A percentile compares a stretch with the other conserved stretches of the same genome.
Conservation (phyloP, 2,329 filamentous ascomycete species). For the Epicoccum sorghinum region DNA sequence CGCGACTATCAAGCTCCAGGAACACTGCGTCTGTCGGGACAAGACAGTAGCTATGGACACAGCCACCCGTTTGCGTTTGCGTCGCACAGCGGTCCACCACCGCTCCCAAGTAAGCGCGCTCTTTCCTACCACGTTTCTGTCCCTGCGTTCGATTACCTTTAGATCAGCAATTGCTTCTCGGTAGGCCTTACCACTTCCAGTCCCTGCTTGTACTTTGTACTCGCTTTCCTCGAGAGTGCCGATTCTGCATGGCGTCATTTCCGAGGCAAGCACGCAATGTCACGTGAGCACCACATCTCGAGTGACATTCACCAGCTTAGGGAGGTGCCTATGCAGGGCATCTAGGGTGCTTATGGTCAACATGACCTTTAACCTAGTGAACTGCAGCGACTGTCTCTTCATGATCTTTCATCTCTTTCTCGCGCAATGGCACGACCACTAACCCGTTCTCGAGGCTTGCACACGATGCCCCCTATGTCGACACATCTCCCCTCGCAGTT, state of each 20-base stretch:
- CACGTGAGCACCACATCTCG: slow-evolving; percentile 25
- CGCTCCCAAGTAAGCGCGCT: slow-evolving; percentile 31
- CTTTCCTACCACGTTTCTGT: slow-evolving; percentile 9
- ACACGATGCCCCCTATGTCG: slow-evolving; percentile 38
- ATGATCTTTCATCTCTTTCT: slow-evolving; percentile 9
- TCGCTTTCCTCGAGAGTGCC: slow-evolving; percentile 20
- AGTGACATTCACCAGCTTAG: slow-evolving; percentile 22
- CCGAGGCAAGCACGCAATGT: slow-evolving; percentile 23
- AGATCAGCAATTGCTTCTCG: slow-evolving; percentile 8
- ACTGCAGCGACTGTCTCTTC: background rate
- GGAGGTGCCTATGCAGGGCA: slow-evolving; percentile 27
- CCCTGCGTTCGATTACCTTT: slow-evolving; percentile 11
- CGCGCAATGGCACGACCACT: slow-evolving; percentile 25
- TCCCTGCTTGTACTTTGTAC: slow-evolving; percentile 19
- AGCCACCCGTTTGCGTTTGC: slow-evolving; percentile 26
- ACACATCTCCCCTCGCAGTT: slow-evolving; percentile 31
- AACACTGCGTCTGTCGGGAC: slow-evolving; percentile 23
- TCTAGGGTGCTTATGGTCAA: background rate
- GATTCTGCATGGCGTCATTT: slow-evolving; percentile 32
- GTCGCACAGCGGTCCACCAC: slow-evolving; percentile 28
- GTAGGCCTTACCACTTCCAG: slow-evolving; percentile 8
- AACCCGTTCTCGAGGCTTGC: slow-evolving; percentile 36
- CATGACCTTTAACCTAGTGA: slow-evolving; percentile 5
- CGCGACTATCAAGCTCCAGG: slow-evolving; percentile 26
- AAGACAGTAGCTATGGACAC: slow-evolving; percentile 23